Evolutionary conservation across 768 basidiomycete species (phyloP), one percentile per base, ranked within the genome.

Genomic region (Holtermannia corniformis): DNA sequence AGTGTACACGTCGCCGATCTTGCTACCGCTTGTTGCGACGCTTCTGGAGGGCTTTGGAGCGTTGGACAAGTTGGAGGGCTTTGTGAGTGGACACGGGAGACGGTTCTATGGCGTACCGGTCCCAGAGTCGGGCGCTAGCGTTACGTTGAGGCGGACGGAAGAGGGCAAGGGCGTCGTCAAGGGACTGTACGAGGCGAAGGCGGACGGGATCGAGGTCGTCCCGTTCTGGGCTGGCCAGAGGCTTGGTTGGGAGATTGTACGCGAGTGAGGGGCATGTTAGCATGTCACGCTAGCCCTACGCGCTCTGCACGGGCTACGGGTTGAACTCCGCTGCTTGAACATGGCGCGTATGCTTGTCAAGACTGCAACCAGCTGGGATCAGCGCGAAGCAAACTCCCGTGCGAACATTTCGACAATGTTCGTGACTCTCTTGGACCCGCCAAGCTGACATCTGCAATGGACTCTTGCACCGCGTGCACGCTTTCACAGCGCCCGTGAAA

Each of bases 1-100:
- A 0, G 82, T 97, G 49, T 97, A 97, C 72, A 97, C 95, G 1
- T 88, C 87, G 3, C 86, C 91, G 3, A 84, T 93, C 60, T 78
- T 99, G 19, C 78, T 99, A 14, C 91, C 95, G 1, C 78, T 97
- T 13, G 82, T 87, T 0, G 91, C 93, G 0, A 83, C 92, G 58
- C 75, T 95, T 25, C 77, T 97, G 32, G 88, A 90, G 56, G 83
- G 86, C 4, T 88, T 90, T 56, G 85, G 82, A 16, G 90, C 91
- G 26, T 73, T 97, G 45, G 84, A 91, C 58, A 81, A 79, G 65
- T 76, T 99, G 5, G 78, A 83, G 62, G 81, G 78, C 0, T 99
- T 95, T 65, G 87, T 82, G 45, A 85, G 86, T 67, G 71, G 65
- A 5, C 77, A 84, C 62, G 95, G 95, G 25, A 78, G 93, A 51